Evolutionary conservation across 2,329 filamentous ascomycete genomes (phyloP), one percentile per base, ranked within the genome.

Genomic region (Dactylonectria estremocensis): DNA sequence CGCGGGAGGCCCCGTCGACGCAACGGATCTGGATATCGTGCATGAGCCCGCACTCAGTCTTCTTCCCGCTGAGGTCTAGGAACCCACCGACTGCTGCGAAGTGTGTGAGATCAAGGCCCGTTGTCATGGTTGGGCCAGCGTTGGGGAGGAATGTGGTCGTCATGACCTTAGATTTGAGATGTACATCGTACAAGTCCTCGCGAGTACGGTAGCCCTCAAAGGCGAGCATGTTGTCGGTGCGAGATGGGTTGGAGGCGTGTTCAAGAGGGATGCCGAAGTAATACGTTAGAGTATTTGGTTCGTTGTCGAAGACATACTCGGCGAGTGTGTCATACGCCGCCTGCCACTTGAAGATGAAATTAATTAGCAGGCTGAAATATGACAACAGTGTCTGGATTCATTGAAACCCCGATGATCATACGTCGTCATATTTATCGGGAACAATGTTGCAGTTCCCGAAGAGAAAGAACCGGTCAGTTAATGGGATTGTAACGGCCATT

Each of bases 251-350:
- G 14, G 66, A 53, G 46, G 69, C 71, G 52, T 72, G 69, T 24
- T 74, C 69, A 31, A 76, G 70, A 16, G 81, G 82, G 52, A 83
- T 78, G 57, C 81, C 81, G 68, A 84, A 83, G 75, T 83, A 83
- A 74, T 83, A 84, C 2, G 81, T 78, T 68, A 79, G 73, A 1
- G 80, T 83, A 11, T 78, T 79, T 46, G 75, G 77, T 67, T 83
- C 80, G 7, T 77, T 70, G 56, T 59, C 66, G 65, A 61, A 77
- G 66, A 82, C 80, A 54, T 83, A 78, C 33, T 71, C 68, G 35
- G 77, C 80, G 28, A 83, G 80, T 24, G 77, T 75, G 64, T 82
- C 79, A 68, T 82, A 83, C 9, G 80, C 80, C 10, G 77, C 71
- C 79, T 83, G 80, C 81, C 81, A 83, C 80, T 83, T 55, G 8